Base-by-base conservation (phyloP, 78 protist genomes). In the Acrasis kona region DNA sequence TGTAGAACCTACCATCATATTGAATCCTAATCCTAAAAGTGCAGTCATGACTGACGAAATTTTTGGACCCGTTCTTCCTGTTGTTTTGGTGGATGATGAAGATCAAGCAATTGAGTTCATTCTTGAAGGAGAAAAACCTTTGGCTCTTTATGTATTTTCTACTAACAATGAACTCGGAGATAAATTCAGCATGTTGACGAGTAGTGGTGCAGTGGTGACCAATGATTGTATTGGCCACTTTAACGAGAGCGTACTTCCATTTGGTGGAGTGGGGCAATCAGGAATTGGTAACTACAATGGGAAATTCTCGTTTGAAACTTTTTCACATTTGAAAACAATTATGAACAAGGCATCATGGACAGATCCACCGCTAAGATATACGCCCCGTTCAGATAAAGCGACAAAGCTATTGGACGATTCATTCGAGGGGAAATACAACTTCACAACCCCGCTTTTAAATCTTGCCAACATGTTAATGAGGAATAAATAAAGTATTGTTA, bases 191-290 rank as follows among this genome's bases (percentile, higher is more conserved):
- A 70, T 30, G 57, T 3, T 9, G 34, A 77, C 77, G 29, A 10
- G 28, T 31, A 58, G 86, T 9, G 94, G 92, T 30, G 2, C 64
- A 3, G 67, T 67, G 29, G 5, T 19, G 41, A 40, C 81, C 64
- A 92, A 92, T 58, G 87, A 89, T 32, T 1, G 28, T 42, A 19
- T 84, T 9, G 0, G 67, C 41, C 89, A 86, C 37, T 0, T 0
- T 41, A 32, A 0, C 29, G 0, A 5, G 74, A 30, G 36, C 3
- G 38, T 5, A 0, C 84, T 96, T 30, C 99, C 99, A 36, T 96
- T 96, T 41, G 99, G 98, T 9, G 99, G 99, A 19, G 84, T 91
- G 12, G 99, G 99, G 41, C 58, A 69, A 19, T 39, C 79, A 29
- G 99, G 99, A 19, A 37, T 85, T 67, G 99, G 98, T 29, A 38